A percentile compares a stretch with the other conserved stretches of the same genome.
Evolutionary conservation across 2,329 filamentous ascomycete genomes (phyloP).

Genomic region (Pseudogymnoascus sp.): DNA sequence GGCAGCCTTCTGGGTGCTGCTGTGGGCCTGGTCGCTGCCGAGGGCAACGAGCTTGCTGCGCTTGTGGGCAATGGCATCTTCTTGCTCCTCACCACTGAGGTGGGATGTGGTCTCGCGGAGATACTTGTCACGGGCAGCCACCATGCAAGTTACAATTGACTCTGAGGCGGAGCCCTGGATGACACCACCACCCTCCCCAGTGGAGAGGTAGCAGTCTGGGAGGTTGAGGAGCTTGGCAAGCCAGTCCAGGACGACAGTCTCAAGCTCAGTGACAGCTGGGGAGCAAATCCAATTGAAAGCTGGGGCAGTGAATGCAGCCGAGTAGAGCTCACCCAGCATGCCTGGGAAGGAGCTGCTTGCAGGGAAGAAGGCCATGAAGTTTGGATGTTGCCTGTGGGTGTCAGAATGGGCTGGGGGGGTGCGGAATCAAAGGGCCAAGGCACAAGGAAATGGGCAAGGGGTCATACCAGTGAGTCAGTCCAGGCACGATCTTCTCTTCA

Average conservation of each 20-base stretch:
- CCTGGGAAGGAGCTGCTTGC: slow-evolving; percentile 72
- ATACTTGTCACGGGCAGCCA: slow-evolving; percentile 76
- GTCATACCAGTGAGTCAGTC: slow-evolving; percentile 72
- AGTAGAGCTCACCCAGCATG: slow-evolving; percentile 89
- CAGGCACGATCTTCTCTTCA: slow-evolving; percentile 77
- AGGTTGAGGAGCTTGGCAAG: slow-evolving; percentile 66
- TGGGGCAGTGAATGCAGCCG: slow-evolving; percentile 75
- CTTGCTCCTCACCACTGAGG: slow-evolving; percentile 47
- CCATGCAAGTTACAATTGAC: slow-evolving; percentile 76
- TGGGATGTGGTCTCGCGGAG: slow-evolving; percentile 50
- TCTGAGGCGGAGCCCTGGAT: slow-evolving; percentile 89
- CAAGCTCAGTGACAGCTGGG: slow-evolving; percentile 84
- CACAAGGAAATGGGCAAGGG: background rate
- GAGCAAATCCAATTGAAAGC: slow-evolving; percentile 98
- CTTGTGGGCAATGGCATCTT: slow-evolving; percentile 59
- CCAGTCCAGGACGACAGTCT: slow-evolving; percentile 92
- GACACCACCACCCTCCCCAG: slow-evolving; percentile 73
- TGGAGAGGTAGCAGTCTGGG: slow-evolving; percentile 64
- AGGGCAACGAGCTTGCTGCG: slow-evolving; percentile 70
- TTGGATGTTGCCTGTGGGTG: slow-evolving; percentile 61
- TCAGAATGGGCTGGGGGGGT: slow-evolving; percentile 1
- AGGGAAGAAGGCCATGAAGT: slow-evolving; percentile 95
- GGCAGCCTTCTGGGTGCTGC: slow-evolving; percentile 78
- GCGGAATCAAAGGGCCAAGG: background rate
- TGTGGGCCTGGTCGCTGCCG: slow-evolving; percentile 71